phyloP scores from a whole-genome alignment of 1,284 basidiomycete species.

The Neonothopanus nambi region DNA sequence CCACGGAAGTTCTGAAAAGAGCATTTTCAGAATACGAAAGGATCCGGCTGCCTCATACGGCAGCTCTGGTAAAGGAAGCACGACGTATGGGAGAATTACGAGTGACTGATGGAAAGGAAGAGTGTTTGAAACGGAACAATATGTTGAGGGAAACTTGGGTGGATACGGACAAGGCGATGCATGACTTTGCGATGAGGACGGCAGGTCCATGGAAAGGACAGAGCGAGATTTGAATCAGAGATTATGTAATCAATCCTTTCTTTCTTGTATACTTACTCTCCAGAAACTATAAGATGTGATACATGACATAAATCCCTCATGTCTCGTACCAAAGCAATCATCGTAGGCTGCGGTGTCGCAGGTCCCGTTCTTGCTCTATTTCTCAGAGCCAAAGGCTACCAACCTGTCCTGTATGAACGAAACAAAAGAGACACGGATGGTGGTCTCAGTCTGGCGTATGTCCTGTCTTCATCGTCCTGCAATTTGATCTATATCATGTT shows the following conservation, averaged over 20 bases:
- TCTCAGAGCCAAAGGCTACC: conserved; percentile 42
- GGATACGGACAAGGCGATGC: conserved; percentile 20
- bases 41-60: conserved; percentile 39
- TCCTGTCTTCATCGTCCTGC: neutral
- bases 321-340: conserved; percentile 32
- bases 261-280: neutral
- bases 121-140: conserved; percentile 33
- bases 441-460: conserved; percentile 40
- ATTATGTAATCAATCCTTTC: neutral
- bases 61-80: conserved; percentile 39
- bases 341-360: conserved; percentile 45
- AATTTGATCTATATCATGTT: neutral
- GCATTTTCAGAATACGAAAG: conserved; percentile 45
- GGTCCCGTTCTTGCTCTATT: conserved; percentile 48
- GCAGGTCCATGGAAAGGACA: conserved; percentile 18
- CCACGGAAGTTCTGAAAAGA: conserved; percentile 29
- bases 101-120: conserved; percentile 35
- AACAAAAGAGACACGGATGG: conserved; percentile 27
- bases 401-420: conserved; percentile 44
- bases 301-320: neutral
- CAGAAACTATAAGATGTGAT: too few relatives aligned
- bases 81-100: conserved; percentile 37
- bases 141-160: conserved; percentile 15
- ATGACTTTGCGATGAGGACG: conserved; percentile 3
- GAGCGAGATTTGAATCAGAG: conserved; percentile 17